Evolutionary conservation across 2,329 filamentous ascomycete species (phyloP).

Genomic region (Diaporthe sp.): DNA sequence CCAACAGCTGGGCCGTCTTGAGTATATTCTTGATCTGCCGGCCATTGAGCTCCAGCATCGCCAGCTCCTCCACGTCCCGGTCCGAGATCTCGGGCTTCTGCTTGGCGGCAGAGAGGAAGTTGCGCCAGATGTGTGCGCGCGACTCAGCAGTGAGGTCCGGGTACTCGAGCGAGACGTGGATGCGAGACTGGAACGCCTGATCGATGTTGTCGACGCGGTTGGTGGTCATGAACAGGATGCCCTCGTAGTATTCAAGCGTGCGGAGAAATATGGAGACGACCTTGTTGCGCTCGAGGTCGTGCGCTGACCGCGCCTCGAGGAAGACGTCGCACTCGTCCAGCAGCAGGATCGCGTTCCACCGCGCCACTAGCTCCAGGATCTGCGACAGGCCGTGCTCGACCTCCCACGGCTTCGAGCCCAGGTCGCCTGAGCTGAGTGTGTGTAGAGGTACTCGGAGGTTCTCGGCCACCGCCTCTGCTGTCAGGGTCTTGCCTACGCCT

Average conservation of each 20-base stretch:
- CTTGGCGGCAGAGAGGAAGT: conserved; percentile 53
- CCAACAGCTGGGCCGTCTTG: conserved; percentile 50
- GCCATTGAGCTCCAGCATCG: conserved; percentile 52
- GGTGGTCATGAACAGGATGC: conserved; percentile 62
- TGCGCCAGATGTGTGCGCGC: conserved; percentile 53
- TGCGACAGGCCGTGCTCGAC: conserved; percentile 76
- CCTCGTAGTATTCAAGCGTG: conserved; percentile 61
- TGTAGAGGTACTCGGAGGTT: conserved; percentile 63
- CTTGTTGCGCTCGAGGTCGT: conserved; percentile 55
- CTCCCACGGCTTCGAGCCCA: conserved; percentile 74
- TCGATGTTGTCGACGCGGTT: conserved; percentile 61
- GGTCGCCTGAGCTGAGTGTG: conserved; percentile 73
- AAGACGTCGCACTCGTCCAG: conserved; percentile 80
- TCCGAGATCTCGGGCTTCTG: conserved; percentile 46
- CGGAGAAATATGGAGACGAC: conserved; percentile 55
- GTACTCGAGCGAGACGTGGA: conserved; percentile 63
- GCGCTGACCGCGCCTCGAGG: conserved; percentile 46
- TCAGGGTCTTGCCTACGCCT: conserved; percentile 64
- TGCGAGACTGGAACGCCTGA: conserved; percentile 60
- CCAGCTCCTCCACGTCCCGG: conserved; percentile 52
- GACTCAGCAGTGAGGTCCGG: conserved; percentile 53
- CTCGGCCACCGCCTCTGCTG: conserved; percentile 64
- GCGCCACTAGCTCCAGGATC: conserved; percentile 79
- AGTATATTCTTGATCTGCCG: conserved; percentile 54
- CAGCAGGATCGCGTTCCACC: conserved; percentile 79